Conservation (phyloP, 2,329 filamentous ascomycete genomes). For the Calonectria fujianensis region DNA sequence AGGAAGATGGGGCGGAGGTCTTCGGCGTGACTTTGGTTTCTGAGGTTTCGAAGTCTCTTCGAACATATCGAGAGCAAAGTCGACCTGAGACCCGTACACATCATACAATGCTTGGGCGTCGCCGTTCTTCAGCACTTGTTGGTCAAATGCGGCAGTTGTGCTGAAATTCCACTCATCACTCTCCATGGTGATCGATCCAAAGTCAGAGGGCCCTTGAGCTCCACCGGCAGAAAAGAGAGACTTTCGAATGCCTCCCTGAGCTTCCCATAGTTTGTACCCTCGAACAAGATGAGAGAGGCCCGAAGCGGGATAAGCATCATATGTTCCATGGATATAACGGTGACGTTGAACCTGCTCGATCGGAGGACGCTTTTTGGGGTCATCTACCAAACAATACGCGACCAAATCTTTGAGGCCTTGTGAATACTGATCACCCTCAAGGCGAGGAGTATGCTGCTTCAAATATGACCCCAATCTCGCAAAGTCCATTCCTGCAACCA, state of each 20-base stretch:
- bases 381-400: slow-evolving; percentile 82
- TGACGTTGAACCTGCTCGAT: slow-evolving; percentile 83
- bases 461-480: slow-evolving; percentile 74
- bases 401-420: slow-evolving; percentile 81
- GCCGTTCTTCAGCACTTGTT: slow-evolving; percentile 71
- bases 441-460: slow-evolving; percentile 77
- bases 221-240: slow-evolving; percentile 78
- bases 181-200: slow-evolving; percentile 66
- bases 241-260: slow-evolving; percentile 81
- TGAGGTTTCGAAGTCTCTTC: slow-evolving; percentile 72
- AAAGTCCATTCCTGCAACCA: slow-evolving; percentile 69
- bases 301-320: slow-evolving; percentile 77
- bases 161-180: slow-evolving; percentile 82
- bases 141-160: slow-evolving; percentile 79
- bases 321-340: slow-evolving; percentile 79
- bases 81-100: slow-evolving; percentile 75
- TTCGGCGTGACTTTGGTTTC: slow-evolving; percentile 72
- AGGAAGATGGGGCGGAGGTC: slow-evolving; percentile 75
- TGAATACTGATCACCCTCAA: slow-evolving; percentile 84
- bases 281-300: slow-evolving; percentile 80
- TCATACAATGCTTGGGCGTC: slow-evolving; percentile 77
- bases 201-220: slow-evolving; percentile 71
- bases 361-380: slow-evolving; percentile 80
- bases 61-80: slow-evolving; percentile 67
- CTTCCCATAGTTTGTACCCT: slow-evolving; percentile 85